A percentile compares a stretch with the other conserved stretches of the same genome.
These are phyloP conservation scores for Eutrema heterophyllum DNA, from an alignment of 345 rosid genomes.

Conservation along the genomic window DNA sequence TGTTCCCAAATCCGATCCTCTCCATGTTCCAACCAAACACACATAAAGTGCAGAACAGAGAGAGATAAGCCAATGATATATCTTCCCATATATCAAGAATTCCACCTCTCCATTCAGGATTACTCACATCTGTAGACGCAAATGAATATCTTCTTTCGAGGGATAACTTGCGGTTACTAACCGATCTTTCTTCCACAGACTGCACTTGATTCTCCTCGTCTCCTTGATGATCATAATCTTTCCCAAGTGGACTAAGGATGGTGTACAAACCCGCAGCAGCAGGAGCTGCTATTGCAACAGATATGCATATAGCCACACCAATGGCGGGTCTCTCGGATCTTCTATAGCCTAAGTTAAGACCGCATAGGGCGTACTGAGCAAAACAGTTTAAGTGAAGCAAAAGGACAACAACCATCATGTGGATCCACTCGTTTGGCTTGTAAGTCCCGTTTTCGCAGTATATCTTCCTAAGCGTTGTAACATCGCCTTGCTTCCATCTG, in stretches of 20 bases:
- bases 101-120: conserved; percentile 81
- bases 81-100: conserved; percentile 84
- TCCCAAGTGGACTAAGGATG: conserved; percentile 77
- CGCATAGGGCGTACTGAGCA: conserved; percentile 84
- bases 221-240: conserved; percentile 52
- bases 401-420: conserved; percentile 77
- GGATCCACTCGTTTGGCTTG: conserved; percentile 83
- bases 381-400: conserved; percentile 86
- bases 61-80: conserved; percentile 70
- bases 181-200: conserved; percentile 21
- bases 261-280: conserved; percentile 78
- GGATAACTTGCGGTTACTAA: conserved; percentile 30
- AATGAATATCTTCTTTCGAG: conserved; percentile 62
- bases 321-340: conserved; percentile 80
- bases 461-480: conserved; percentile 52
- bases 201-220: conserved; percentile 66
- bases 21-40: conserved; percentile 99
- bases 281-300: conserved; percentile 87
- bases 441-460: conserved; percentile 82
- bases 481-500: conserved; percentile 73
- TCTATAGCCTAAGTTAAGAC: conserved; percentile 73
- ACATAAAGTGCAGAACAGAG: conserved; percentile 75
- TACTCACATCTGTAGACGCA: conserved; percentile 39
- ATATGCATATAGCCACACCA: conserved; percentile 74
- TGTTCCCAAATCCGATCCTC: conserved; percentile 89